These are phyloP conservation scores for Tuber indicum DNA, from an alignment of 495 filamentous ascomycete genomes.

Conservation along the genomic window DNA sequence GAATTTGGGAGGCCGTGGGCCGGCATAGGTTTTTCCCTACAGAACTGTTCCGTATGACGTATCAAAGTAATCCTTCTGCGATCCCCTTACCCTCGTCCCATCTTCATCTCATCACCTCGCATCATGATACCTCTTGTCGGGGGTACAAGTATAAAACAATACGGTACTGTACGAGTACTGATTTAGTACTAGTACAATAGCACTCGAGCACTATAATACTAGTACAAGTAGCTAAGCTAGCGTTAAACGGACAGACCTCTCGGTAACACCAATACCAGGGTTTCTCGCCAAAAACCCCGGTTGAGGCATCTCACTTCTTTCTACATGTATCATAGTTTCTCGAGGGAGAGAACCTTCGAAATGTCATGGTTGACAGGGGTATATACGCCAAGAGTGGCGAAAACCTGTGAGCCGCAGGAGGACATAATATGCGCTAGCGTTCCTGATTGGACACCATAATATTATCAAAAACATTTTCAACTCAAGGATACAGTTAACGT, in stretches of 20 bases:
- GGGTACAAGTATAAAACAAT: neutral
- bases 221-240: neutral
- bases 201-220: too few relatives aligned
- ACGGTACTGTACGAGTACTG: too few relatives aligned
- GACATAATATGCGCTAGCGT: neutral
- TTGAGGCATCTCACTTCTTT: neutral
- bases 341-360: neutral
- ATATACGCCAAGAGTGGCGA: neutral
- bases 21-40: neutral
- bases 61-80: neutral
- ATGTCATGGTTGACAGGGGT: neutral
- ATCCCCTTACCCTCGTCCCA: neutral
- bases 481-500: neutral
- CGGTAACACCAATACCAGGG: neutral
- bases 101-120: neutral
- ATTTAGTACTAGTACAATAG: too few relatives aligned
- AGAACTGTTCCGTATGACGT: neutral
- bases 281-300: constrained; percentile 2
- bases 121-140: neutral
- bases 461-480: neutral
- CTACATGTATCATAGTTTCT: neutral
- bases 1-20: neutral
- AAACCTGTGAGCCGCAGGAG: neutral
- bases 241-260: neutral
- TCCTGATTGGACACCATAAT: neutral